Base-by-base conservation (phyloP, 306 rosid species). In the Arachis stenosperma region DNA sequence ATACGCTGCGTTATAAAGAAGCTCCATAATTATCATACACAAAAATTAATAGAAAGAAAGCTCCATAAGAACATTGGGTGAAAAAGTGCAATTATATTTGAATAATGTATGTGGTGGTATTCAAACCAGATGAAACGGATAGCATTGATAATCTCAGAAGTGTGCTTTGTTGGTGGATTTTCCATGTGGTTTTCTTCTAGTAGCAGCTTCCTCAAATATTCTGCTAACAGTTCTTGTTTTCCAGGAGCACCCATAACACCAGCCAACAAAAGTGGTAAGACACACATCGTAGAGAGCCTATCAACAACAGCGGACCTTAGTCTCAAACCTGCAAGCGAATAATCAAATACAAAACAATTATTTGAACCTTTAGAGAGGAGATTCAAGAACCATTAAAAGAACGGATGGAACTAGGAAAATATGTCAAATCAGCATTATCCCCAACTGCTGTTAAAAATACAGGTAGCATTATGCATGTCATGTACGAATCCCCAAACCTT, bases 81-180 rank as follows among this genome's bases (percentile, higher is more conserved):
- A 50, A 81, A n/a, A 77, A 46, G 12, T 52, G 29, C 22, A 62
- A 72, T 9, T 12, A 65, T 48, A 13, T 67, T 65, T 13, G 6
- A 29, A 74, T 37, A 68, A 52, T 56, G 70, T 60, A 22, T 50
- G 33, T 53, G 61, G 22, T 77, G 58, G 67, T 78, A 53, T 74
- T 86, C 90, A 69, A 73, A 94, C 99, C 97, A 94, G 59, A 94
- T 78, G 77, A 94, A 94, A 65, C 95, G 97, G 82, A 94, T 86
- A 66, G 96, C 96, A 81, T 91, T 90, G 77, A 89, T 64, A 67
- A 94, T 91, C 75, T 91, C 99, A 59, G 86, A 78, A 55, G 59
- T 84, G 81, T 69, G 83, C 78, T 87, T 88, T 65, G 79, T 77
- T 67, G 89, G 76, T 47, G 69, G 85, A 69, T 76, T 76, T 61